Percentiles rank a stretch among this genome's conserved stretches.
Evolutionary conservation across 176 grass and related monocot genomes (phyloP).

Genomic region (Raddia distichophylla): DNA sequence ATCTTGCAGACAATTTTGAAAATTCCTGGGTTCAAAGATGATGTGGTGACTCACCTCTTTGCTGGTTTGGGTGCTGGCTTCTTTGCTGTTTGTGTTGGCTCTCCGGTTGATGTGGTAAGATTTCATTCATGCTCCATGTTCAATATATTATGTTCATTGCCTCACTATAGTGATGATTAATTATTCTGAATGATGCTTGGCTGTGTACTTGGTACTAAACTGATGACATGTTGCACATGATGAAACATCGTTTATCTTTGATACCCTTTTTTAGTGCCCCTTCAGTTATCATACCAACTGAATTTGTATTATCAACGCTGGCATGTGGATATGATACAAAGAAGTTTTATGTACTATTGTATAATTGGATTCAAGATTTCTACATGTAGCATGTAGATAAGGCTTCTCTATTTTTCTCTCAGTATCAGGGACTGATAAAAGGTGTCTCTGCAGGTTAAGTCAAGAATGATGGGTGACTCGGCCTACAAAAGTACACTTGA

Average conservation of each 20-base stretch:
- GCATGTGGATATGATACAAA: background rate
- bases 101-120: slow-evolving; percentile 92
- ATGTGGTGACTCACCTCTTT: slow-evolving; percentile 83
- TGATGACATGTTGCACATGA: background rate
- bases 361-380: slow-evolving; percentile 1
- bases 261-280: background rate
- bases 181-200: background rate
- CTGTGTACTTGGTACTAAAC: background rate
- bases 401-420: background rate
- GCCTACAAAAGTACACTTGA: slow-evolving; percentile 82
- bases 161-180: background rate
- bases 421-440: slow-evolving; percentile 2
- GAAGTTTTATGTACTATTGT: background rate
- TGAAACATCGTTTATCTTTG: background rate
- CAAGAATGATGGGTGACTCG: slow-evolving; percentile 99
- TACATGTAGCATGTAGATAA: background rate
- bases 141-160: slow-evolving; percentile 25
- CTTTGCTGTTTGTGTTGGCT: slow-evolving; percentile 96
- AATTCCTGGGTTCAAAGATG: slow-evolving; percentile 92
- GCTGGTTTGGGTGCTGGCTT: slow-evolving; percentile 90
- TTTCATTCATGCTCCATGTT: background rate
- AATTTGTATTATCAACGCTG: background rate
- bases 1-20: slow-evolving; percentile 77
- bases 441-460: slow-evolving; percentile 71
- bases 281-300: background rate